Percentiles rank a stretch among this genome's conserved stretches.
Conservation (phyloP, 192 early-diverging fungal species). For the Gigaspora rosea region DNA sequence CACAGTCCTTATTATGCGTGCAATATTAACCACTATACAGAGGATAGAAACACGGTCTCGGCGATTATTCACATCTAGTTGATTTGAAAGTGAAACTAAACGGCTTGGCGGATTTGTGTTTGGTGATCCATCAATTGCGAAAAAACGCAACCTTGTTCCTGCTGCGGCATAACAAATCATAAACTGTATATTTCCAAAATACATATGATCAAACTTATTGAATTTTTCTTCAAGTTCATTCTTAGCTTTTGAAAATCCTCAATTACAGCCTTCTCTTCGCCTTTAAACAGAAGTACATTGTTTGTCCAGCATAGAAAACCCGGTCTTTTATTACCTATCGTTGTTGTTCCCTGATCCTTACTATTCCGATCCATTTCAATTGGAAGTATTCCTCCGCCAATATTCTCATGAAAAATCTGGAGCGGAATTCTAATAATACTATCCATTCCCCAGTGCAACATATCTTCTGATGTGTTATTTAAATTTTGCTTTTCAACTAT, state of each 20-base stretch:
- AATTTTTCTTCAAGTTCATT: constrained; percentile 15
- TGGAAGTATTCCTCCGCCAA: constrained; percentile 7
- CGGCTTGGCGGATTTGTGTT: constrained; percentile 14
- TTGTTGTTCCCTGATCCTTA: background rate
- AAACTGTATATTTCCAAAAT: constrained; percentile 12
- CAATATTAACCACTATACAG: constrained; percentile 26
- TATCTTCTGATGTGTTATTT: constrained; percentile 16
- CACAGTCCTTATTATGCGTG: constrained; percentile 27
- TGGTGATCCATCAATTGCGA: constrained; percentile 17
- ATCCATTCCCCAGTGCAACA: background rate
- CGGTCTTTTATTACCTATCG: background rate
- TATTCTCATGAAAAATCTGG: background rate
- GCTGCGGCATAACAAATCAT: constrained; percentile 13
- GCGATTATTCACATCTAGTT: constrained; percentile 9
- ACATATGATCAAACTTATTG: constrained; percentile 8
- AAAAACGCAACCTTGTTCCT: constrained; percentile 1
- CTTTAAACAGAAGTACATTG: background rate
- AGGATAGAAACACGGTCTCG: constrained; percentile 25
- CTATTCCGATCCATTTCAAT: constrained; percentile 13
- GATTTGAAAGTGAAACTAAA: constrained; percentile 16
- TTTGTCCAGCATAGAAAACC: constrained; percentile 5
- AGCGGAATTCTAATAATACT: background rate
- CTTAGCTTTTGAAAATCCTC: constrained; percentile 1
- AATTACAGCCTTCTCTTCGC: background rate
- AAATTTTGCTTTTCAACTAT: constrained; percentile 15